Base-by-base conservation (phyloP, 495 filamentous ascomycete species). In the Talaromyces borbonicus region DNA sequence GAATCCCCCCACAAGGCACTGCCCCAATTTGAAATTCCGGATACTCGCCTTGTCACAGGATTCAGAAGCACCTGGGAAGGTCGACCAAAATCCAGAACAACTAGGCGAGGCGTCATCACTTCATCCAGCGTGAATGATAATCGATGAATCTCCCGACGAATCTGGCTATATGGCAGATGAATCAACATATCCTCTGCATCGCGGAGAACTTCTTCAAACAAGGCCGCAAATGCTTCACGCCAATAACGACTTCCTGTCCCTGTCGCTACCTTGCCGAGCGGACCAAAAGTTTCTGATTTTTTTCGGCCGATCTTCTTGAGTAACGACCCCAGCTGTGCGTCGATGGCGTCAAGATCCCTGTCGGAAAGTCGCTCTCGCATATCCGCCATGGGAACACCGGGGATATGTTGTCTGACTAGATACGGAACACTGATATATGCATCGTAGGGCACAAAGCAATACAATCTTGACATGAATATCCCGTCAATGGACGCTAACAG, bases 131-230 rank as follows among this genome's bases (percentile, higher is more conserved):
- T 61, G 27, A 61, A 55, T 7, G 67, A 69, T 39, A 75, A 61
- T 25, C 67, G 59, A 49, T 48, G 52, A 7, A 78, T 52, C 29
- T 77, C 67, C 20, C 71, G 63, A 27, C 83, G 71, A 37, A 88
- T 74, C 44, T 72, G 61, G 12, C 71, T 68, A 54, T 87, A 87
- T 1, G 83, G 81, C 11, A 87, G 57, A 40, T 73, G 67, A 41
- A 88, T 71, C 25, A 80, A 68, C 61, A 78, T 77, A 46, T 87
- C 84, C 52, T 88, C 84, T 11, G 73, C 79, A 53, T 87, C 84
- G 15, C 78, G 76, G 20, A 87, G 63, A 11, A 78, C 60, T 3
- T 71, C 61, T 51, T 87, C 84, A 9, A 85, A 66, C 31, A 88
- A 63, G 2, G 57, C 50, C 19, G 69, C 58, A 50, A 87, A 85